Conservation (phyloP, 306 rosid genomes). For the Quillaja saponaria region DNA sequence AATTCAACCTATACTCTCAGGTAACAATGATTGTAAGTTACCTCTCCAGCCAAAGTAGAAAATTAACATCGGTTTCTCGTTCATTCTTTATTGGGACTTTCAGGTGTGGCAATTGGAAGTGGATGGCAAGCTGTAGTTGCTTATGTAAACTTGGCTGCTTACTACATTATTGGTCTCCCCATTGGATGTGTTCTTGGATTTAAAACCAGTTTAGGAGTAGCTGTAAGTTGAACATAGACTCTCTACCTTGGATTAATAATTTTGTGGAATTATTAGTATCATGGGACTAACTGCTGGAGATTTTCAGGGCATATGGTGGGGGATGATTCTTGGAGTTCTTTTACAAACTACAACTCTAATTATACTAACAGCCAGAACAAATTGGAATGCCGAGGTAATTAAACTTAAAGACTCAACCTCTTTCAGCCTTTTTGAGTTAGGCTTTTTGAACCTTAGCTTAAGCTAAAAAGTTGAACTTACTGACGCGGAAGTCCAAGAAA, state of each 20-base stretch:
- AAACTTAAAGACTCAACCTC: background rate
- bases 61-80: background rate
- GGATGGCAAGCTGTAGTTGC: slow-evolving; percentile 82
- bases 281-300: background rate
- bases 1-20: slow-evolving; percentile 61
- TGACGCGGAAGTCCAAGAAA: too few relatives aligned
- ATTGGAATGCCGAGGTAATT: slow-evolving; percentile 65
- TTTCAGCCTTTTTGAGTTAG: background rate
- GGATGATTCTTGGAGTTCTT: slow-evolving; percentile 69
- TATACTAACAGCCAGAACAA: slow-evolving; percentile 59
- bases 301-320: slow-evolving; percentile 76
- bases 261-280: background rate
- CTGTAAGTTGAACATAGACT: slow-evolving; percentile 42
- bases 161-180: slow-evolving; percentile 63
- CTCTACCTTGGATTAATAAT: background rate
- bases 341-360: slow-evolving; percentile 60
- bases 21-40: slow-evolving; percentile 2
- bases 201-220: slow-evolving; percentile 58
- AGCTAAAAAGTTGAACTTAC: too few relatives aligned
- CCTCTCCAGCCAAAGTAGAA: background rate
- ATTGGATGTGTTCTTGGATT: slow-evolving; percentile 73
- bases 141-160: slow-evolving; percentile 62
- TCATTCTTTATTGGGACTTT: background rate
- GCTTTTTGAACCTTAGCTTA: too few relatives aligned
- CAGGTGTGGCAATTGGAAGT: slow-evolving; percentile 82